Conservation (phyloP, 176 grass and related monocot species). For the Carex parvula region DNA sequence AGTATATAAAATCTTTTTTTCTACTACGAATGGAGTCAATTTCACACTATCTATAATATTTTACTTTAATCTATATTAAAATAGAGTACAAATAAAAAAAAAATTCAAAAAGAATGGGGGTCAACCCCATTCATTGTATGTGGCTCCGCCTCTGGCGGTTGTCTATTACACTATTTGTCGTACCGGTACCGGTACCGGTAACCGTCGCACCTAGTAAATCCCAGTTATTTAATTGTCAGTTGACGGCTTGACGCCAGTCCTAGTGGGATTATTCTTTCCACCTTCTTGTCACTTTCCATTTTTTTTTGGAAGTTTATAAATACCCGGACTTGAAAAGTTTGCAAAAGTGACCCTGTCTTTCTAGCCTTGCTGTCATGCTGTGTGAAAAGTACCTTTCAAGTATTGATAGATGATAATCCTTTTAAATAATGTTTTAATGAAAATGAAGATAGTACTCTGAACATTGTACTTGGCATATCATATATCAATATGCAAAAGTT, state of each 20-base stretch:
- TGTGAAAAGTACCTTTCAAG: conserved; percentile 6
- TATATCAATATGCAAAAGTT: neutral
- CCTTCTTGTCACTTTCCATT: neutral
- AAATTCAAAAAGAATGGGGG: too few relatives aligned
- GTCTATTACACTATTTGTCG: neutral
- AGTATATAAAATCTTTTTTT: too few relatives aligned
- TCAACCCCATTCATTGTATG: too few relatives aligned
- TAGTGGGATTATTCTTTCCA: conserved; percentile 28
- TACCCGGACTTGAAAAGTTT: neutral
- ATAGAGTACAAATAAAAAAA: too few relatives aligned
- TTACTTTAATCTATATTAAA: too few relatives aligned
- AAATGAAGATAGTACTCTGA: neutral
- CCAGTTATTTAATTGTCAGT: neutral
- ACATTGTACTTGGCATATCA: neutral
- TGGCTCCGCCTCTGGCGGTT: too few relatives aligned
- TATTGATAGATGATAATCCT: neutral
- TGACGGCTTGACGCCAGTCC: conserved; percentile 6
- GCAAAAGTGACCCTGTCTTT: neutral
- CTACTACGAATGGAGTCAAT: too few relatives aligned
- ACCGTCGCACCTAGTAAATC: neutral
- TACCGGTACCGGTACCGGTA: conserved; percentile 7
- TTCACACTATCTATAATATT: too few relatives aligned
- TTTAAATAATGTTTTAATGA: neutral
- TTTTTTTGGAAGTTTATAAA: conserved; percentile 1
- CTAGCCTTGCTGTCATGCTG: conserved; percentile 14